A percentile compares a stretch with the other conserved stretches of the same genome.
phyloP scores from a whole-genome alignment of 306 rosid genomes.

The Mucuna pruriens region DNA sequence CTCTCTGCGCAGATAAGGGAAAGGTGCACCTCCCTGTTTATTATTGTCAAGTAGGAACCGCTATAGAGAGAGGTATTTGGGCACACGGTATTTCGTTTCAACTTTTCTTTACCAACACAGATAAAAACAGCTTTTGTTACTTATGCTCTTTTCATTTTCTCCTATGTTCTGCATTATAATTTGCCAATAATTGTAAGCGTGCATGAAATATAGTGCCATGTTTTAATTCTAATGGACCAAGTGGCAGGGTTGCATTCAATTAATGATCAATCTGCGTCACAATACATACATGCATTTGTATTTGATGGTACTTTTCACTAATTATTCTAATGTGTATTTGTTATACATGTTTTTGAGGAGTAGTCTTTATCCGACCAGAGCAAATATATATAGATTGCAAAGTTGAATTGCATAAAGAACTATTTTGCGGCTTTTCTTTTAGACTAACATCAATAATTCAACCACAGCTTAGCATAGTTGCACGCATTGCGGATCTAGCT shows the following conservation, averaged over 20 bases:
- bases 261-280: background rate
- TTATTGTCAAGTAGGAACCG: slow-evolving; percentile 11
- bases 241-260: background rate
- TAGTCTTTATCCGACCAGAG: background rate
- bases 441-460: background rate
- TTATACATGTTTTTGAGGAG: background rate
- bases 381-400: background rate
- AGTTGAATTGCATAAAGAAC: background rate
- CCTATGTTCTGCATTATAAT: background rate
- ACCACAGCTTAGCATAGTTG: background rate
- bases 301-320: background rate
- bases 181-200: background rate
- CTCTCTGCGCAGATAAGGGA: background rate
- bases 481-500: slow-evolving; percentile 21
- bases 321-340: background rate
- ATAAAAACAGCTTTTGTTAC: background rate
- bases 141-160: too few species aligned
- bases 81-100: background rate
- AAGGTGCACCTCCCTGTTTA: background rate
- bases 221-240: background rate
- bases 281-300: background rate
- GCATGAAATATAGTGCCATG: slow-evolving; percentile 11
- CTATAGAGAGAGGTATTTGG: background rate
- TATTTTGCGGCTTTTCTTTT: background rate
- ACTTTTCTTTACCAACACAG: background rate